These are phyloP conservation scores for Tolypocladium tundrense DNA, from an alignment of 2,329 filamentous ascomycete species.

Conservation along the genomic window DNA sequence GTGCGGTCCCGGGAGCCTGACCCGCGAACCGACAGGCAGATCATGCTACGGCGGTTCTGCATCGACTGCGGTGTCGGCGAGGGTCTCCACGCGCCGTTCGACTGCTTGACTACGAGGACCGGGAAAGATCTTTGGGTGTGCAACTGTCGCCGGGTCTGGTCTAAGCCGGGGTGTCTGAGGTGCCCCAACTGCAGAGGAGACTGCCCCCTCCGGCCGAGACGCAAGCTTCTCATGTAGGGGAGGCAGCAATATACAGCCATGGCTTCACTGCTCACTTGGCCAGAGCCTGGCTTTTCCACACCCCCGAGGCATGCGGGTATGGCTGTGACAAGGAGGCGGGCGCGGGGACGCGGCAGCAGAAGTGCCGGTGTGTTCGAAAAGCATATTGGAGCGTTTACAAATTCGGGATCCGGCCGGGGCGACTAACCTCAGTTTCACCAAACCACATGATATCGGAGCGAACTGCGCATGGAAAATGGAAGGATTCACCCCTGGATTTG, in stretches of 20 bases:
- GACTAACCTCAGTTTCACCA: no score
- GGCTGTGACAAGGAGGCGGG: not conserved
- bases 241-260: not conserved
- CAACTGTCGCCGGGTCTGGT: conserved; percentile 24
- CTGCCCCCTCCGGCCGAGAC: conserved; percentile 25
- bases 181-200: conserved; percentile 24
- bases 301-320: not conserved
- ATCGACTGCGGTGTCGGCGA: conserved; percentile 28
- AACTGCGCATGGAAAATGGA: not conserved
- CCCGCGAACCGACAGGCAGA: conserved; percentile 14
- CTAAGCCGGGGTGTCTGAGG: conserved; percentile 22
- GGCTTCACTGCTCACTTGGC: not conserved
- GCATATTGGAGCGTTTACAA: not conserved
- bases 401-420: not conserved
- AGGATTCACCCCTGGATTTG: not conserved
- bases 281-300: not conserved
- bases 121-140: conserved; percentile 30
- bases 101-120: conserved; percentile 25
- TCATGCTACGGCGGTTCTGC: conserved; percentile 28
- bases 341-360: no score
- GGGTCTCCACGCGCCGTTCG: conserved; percentile 25
- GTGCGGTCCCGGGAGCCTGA: conserved; percentile 18
- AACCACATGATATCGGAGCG: not conserved
- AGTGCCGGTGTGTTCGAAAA: not conserved
- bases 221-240: conserved; percentile 13